phyloP scores from a whole-genome alignment of 2,329 filamentous ascomycete genomes.

The Mycosphaerelloides madeirae region DNA sequence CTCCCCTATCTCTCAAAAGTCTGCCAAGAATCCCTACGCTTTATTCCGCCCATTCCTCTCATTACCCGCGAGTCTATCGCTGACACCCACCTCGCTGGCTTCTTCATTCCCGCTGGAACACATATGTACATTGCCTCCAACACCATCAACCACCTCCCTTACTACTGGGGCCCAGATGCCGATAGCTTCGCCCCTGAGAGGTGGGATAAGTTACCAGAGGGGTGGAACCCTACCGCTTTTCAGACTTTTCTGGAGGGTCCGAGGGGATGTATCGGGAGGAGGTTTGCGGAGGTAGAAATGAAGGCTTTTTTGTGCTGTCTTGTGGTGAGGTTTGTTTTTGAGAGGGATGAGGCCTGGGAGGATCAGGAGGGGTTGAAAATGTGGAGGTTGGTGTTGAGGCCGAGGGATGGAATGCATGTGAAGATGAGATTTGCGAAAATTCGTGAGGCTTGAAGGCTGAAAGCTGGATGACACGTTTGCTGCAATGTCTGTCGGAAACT shows the following conservation, averaged over 20 bases:
- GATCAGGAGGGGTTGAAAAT: too few species aligned
- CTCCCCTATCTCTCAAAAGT: not conserved
- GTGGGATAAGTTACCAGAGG: not conserved
- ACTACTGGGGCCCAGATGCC: not conserved
- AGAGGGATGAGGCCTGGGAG: too few species aligned
- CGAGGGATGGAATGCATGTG: too few species aligned
- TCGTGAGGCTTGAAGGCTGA: too few species aligned
- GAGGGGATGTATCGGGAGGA: constrained; percentile 3
- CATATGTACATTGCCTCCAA: not conserved
- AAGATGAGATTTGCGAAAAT: too few species aligned
- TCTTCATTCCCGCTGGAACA: constrained; percentile 1
- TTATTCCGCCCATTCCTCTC: not conserved
- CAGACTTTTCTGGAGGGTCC: constrained; percentile 3
- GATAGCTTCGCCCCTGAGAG: not conserved
- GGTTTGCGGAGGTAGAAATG: too few species aligned
- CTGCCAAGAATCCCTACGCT: not conserved
- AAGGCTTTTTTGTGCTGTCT: too few species aligned
- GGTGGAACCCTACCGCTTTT: not conserved
- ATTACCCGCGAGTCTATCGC: not conserved
- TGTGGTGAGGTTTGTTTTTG: too few species aligned
- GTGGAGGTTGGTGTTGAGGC: too few species aligned
- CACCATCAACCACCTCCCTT: not conserved
- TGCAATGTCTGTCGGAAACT: too few species aligned
- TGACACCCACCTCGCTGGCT: not conserved
- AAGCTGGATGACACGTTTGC: too few species aligned